Evolutionary conservation across 108 stramenopile species (phyloP).

Genomic region (Nannochloropsis gaditana): DNA sequence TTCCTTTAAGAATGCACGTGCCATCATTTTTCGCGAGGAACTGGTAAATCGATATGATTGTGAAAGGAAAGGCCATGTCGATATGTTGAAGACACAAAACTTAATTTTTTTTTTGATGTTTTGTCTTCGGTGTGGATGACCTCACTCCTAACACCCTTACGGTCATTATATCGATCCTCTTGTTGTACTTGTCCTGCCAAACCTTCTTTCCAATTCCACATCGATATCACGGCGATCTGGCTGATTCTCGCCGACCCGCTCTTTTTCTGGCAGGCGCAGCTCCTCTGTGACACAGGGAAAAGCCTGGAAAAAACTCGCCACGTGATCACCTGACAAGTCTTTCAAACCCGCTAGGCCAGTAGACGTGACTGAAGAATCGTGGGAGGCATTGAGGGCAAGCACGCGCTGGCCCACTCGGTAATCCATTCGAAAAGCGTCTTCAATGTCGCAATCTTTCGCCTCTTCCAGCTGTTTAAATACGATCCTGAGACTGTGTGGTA

Average conservation of each 20-base stretch:
- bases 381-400: not conserved
- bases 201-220: not conserved
- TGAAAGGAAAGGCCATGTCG: too few relatives aligned
- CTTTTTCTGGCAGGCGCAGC: conserved; percentile 4
- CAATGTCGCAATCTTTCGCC: not conserved
- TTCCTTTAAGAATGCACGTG: too few relatives aligned
- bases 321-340: not conserved
- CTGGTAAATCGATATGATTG: too few relatives aligned
- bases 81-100: too few relatives aligned
- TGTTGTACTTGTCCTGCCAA: not conserved
- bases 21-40: too few relatives aligned
- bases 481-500: not conserved
- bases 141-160: not conserved
- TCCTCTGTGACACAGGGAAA: not conserved
- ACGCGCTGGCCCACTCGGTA: not conserved
- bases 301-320: conserved; percentile 7
- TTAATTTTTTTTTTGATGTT: not conserved
- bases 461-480: not conserved
- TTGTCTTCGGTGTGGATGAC: not conserved
- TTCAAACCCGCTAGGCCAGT: conserved; percentile 6
- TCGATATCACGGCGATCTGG: not conserved
- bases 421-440: not conserved
- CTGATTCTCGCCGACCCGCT: not conserved
- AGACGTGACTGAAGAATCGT: not conserved
- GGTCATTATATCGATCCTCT: not conserved